These are phyloP conservation scores for Solidago caesia DNA, from an alignment of 129 eudicot genomes.

Conservation along the genomic window DNA sequence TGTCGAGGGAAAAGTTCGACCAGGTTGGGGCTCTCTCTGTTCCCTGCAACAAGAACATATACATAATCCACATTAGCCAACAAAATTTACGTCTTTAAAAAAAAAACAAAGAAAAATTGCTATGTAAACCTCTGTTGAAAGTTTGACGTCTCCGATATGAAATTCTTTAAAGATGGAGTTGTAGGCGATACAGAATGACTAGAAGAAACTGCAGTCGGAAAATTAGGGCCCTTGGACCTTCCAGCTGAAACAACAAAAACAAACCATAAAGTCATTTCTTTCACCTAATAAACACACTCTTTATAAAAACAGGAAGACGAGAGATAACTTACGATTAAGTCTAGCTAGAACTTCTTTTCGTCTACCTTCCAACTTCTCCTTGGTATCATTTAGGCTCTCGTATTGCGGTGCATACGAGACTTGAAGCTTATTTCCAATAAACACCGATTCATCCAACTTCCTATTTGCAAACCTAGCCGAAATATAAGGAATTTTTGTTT, in stretches of 20 bases:
- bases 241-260: constrained; percentile 52
- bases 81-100: neutral
- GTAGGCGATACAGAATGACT: constrained; percentile 34
- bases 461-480: constrained; percentile 82
- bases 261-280: neutral
- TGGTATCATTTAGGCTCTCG: constrained; percentile 78
- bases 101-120: neutral
- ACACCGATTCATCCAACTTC: constrained; percentile 87
- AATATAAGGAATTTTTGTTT: neutral
- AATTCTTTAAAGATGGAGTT: constrained; percentile 33
- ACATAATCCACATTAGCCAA: neutral
- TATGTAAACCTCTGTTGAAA: constrained; percentile 36
- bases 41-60: constrained; percentile 35
- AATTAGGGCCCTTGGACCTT: constrained; percentile 46
- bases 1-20: constrained; percentile 26
- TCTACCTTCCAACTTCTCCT: constrained; percentile 84
- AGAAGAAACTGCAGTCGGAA: constrained; percentile 21
- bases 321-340: constrained; percentile 49
- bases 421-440: constrained; percentile 73
- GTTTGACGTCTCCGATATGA: constrained; percentile 31
- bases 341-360: constrained; percentile 80
- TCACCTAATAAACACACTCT: constrained; percentile 8
- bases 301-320: constrained; percentile 6
- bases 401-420: constrained; percentile 83
- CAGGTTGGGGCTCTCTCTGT: constrained; percentile 34